These are phyloP conservation scores for Castanea mollissima DNA, from an alignment of 306 rosid genomes.

Conservation along the genomic window DNA sequence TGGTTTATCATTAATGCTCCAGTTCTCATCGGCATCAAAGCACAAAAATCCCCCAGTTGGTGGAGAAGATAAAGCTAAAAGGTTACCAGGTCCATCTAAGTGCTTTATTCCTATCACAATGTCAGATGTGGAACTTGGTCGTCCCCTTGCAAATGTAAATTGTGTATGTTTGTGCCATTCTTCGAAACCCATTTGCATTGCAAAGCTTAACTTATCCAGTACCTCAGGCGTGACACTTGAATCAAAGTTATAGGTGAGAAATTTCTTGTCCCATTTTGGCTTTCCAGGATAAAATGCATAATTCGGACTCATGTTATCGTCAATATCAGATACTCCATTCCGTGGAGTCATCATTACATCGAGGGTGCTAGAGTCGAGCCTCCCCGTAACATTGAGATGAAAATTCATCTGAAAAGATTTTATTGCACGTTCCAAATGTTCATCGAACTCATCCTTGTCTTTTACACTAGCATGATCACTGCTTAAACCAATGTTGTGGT, in stretches of 20 bases:
- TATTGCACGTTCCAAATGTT: no score
- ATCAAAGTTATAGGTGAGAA: conserved; percentile 3
- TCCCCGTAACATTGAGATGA: background rate
- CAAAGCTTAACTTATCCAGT: background rate
- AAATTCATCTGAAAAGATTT: no score
- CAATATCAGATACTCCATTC: background rate
- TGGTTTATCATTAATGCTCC: background rate
- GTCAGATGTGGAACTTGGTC: background rate
- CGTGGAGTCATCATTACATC: background rate
- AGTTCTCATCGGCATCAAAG: conserved; percentile 13
- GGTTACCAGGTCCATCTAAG: background rate
- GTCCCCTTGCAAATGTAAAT: background rate
- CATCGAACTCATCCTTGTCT: no score
- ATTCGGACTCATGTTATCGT: no score
- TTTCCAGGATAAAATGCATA: no score
- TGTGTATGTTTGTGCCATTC: background rate
- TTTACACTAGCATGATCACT: no score
- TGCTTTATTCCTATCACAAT: background rate
- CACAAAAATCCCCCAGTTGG: background rate
- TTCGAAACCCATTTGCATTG: background rate
- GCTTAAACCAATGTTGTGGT: no score
- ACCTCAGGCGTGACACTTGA: background rate
- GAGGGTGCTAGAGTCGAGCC: background rate
- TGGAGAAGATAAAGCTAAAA: background rate
- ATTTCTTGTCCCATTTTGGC: background rate